Base-by-base conservation (phyloP, 805 yeast genomes). In the Sungouiella thailandica region DNA sequence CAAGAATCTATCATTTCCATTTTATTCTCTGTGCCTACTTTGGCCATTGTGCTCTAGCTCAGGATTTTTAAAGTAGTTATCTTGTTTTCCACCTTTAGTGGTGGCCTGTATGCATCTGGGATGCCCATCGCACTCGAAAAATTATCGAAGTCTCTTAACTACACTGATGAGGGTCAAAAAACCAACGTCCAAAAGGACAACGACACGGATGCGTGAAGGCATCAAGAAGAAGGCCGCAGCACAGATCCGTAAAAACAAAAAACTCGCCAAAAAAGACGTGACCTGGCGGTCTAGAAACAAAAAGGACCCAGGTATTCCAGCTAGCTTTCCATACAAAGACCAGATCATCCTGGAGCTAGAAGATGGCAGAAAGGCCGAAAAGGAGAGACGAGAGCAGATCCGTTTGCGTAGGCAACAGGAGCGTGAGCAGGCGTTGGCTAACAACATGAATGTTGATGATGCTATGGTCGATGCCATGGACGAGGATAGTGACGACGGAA, bases 151-250 rank as follows among this genome's bases (percentile, higher is more conserved):
- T n/a, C n/a, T n/a, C n/a, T n/a, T n/a, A n/a, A n/a, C n/a, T n/a
- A n/a, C n/a, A n/a, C n/a, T n/a, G 30, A 71, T 65, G 73, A 70
- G 70, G 64, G 70, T 69, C 37, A 63, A 70, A 64, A 64, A 71
- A 65, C 82, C 83, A 43, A 81, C 88, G 25, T 83, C 95, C 40
- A 93, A 90, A 65, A 79, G 97, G 66, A 72, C 80, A 33, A 76
- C 93, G 55, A 90, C 97, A 52, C 87, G 94, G 60, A 78, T 89
- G 85, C 79, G 88, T 55, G 96, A 89, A 60, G 98, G 98, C 44
- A 88, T 93, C 58, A 83, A 86, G 69, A 93, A 88, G 76, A 93
- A 93, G 65, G 89, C 95, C 3, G 76, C 90, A 26, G 96, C 97
- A 6, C 90, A 89, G 50, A 74, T 82, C 44, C 79, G 94, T 62